Base-by-base conservation (phyloP, 495 filamentous ascomycete genomes). In the Penicillium desertorum region DNA sequence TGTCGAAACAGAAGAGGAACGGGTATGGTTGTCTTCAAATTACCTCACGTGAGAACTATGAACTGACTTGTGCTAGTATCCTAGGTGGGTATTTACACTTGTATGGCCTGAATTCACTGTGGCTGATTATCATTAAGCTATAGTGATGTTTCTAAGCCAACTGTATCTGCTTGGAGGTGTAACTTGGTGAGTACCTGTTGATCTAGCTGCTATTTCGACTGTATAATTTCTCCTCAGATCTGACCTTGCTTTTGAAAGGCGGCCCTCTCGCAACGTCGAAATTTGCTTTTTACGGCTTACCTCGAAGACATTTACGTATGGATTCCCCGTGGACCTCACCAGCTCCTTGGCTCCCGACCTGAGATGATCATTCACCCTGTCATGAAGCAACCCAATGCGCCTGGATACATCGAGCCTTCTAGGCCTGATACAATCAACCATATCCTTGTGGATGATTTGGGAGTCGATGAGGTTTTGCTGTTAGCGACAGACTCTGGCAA, bases 401-500 rank as follows among this genome's bases (percentile, higher is more conserved):
- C 56, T 7, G 89, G 87, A 0, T 80, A 79, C 49, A 76, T 94
- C 17, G 81, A 89, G 57, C 65, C 50, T 0, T 34, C 42, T 0
- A 69, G 77, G 16, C 84, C 86, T 0, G 92, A 97, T 69, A 79
- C 81, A 19, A 83, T 96, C 53, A 97, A 95, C 63, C 81, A 86
- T 54, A 72, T 98, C 3, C 79, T 90, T 34, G 79, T 96, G 19
- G 89, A 91, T 41, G 83, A 89, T 47, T 74, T 98, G 3, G 94
- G 94, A 3, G 71, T 83, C 29, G 82, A 92, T 45, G 94, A 98
- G 70, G 83, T 96, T 12, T 57, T 97, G 19, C 69, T 93, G 2
- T 76, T 88, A 43, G 84, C 79, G 11, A 92, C 86, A 54, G 94
- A 97, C 62, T 92, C 96, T 60, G 94, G 94, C 5, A 93, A 98